Evolutionary conservation across 2,329 filamentous ascomycete species (phyloP).

Genomic region (Westerdykella sp.): DNA sequence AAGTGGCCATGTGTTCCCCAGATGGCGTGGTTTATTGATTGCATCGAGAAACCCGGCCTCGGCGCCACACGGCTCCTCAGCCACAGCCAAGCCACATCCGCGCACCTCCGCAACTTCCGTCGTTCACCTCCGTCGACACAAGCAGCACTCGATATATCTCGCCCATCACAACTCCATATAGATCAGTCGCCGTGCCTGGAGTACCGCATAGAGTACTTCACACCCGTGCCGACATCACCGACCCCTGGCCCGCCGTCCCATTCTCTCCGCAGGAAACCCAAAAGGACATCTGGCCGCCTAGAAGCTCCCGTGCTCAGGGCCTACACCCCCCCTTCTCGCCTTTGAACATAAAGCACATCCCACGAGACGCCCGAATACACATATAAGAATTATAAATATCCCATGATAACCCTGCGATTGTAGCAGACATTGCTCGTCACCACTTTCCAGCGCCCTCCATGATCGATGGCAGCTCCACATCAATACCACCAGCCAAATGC

Average conservation of each 20-base stretch:
- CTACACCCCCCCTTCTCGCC: background rate
- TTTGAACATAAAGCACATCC: background rate
- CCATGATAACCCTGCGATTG: background rate
- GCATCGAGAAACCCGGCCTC: background rate
- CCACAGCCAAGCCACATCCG: no score
- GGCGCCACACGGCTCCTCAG: background rate
- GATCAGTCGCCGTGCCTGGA: no score
- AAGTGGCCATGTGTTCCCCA: slow-evolving; percentile 27
- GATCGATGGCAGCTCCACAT: slow-evolving; percentile 44
- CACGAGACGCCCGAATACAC: background rate
- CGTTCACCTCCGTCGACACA: slow-evolving; percentile 1
- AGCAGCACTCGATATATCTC: background rate
- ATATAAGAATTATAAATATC: slow-evolving; percentile 8
- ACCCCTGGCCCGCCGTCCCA: slow-evolving; percentile 1
- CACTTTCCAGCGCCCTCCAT: slow-evolving; percentile 15
- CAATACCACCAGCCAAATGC: slow-evolving; percentile 50
- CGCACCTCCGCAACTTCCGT: background rate
- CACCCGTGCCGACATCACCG: background rate
- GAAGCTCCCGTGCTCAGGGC: slow-evolving; percentile 5
- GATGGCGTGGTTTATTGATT: slow-evolving; percentile 4
- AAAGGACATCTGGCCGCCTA: slow-evolving; percentile 13
- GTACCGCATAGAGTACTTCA: no score
- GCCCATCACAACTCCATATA: no score
- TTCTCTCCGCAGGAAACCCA: background rate
- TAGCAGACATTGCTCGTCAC: slow-evolving; percentile 3